A percentile compares a stretch with the other conserved stretches of the same genome.
These are phyloP conservation scores for Coemansia sp. DNA, from an alignment of 192 early-diverging fungal species.

Conservation along the genomic window DNA sequence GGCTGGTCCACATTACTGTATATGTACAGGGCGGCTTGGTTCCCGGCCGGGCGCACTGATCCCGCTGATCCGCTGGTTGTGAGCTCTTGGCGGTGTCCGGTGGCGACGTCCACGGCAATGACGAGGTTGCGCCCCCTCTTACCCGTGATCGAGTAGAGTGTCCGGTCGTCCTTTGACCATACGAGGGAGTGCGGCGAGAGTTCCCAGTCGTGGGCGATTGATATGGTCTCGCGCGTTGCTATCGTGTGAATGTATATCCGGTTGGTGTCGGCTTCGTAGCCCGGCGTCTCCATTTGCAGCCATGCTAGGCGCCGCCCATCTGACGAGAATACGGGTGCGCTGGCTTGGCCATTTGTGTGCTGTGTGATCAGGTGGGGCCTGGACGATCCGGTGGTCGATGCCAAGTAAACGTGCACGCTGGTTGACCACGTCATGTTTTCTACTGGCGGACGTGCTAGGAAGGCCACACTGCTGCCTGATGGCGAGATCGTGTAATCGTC, in stretches of 20 bases:
- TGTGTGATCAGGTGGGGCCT: conserved; percentile 45
- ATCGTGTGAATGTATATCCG: conserved; percentile 59
- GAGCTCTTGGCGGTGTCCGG: conserved; percentile 24
- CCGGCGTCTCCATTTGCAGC: conserved; percentile 67
- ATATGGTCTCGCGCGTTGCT: conserved; percentile 37
- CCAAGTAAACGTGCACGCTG: conserved; percentile 62
- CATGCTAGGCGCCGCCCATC: conserved; percentile 65
- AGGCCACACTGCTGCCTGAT: conserved; percentile 62
- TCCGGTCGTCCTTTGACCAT: conserved; percentile 29
- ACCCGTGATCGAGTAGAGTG: conserved; percentile 14
- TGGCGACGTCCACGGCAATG: conserved; percentile 7
- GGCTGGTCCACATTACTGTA: conserved; percentile 37
- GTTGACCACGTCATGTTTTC: conserved; percentile 68
- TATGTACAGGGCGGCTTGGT: conserved; percentile 45
- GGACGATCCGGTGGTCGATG: conserved; percentile 42
- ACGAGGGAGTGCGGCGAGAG: conserved; percentile 50
- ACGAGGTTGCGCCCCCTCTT: conserved; percentile 19
- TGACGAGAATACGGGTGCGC: conserved; percentile 58
- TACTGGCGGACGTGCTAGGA: conserved; percentile 59
- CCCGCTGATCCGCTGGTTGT: conserved; percentile 14
- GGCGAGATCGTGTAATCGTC: conserved; percentile 63
- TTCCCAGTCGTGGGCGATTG: conserved; percentile 60
- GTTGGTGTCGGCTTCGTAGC: conserved; percentile 66
- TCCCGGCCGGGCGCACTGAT: conserved; percentile 21
- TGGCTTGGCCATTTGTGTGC: conserved; percentile 56